Base-by-base conservation (phyloP, 2,329 filamentous ascomycete species). In the Periconia sp. region DNA sequence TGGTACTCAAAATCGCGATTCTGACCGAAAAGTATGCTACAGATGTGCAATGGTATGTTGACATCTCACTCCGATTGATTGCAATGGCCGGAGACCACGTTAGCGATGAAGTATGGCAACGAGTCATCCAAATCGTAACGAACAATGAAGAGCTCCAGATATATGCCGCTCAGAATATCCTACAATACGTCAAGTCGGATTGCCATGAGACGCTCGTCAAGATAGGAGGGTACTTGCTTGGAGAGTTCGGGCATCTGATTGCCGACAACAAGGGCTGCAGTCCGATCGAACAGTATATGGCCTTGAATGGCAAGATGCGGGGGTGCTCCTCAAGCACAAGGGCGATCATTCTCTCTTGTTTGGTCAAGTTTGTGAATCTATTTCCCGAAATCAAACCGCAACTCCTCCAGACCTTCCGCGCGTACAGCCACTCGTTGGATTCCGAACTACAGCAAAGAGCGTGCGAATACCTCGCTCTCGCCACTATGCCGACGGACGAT, bases 341-440 rank as follows among this genome's bases (percentile, higher is more conserved):
- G 53, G 94, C 90, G 18, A 96, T 99, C 79, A 88, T 99, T 28
- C 75, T 99, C 32, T 97, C 92, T 0, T 95, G 87, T 39, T 99
- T 96, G 66, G 80, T 97, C 79, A 99, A 99, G 73, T 99, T 92
- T 60, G 89, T 99, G 73, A 99, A 99, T 70, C 75, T 99, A 37
- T 99, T 99, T 69, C 94, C 94, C 1, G 95, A 99, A 69, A 97
- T 99, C 74, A 97, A 96, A 72, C 89, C 92, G 7, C 92, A 96
- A 68, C 82, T 99, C 3, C 75, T 97, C 32, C 87, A 90, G 56
- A 87, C 95, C 6, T 99, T 99, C 75, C 83, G 88, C 49, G 79
- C 91, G 21, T 97, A 96, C 73, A 96, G 90, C 66, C 91, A 97
- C 68, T 95, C 92, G 0, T 78, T 97, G 19, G 94, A 99, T 68